Conservation (phyloP, 1,139 yeast genomes). For the Martiniozyma asiatica region DNA sequence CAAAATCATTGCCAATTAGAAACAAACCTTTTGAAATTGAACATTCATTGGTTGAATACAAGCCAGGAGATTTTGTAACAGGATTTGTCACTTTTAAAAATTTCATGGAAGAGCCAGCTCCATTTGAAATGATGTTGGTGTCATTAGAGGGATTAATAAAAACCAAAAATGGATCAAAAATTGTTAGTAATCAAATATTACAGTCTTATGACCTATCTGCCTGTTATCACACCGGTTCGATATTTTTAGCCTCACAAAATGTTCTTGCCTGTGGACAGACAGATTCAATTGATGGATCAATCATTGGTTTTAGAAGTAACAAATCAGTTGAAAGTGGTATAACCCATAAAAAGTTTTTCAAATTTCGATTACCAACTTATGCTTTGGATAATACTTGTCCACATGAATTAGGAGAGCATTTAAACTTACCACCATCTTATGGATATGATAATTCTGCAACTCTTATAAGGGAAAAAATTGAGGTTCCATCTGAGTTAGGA, state of each 20-base stretch:
- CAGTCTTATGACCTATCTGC: constrained; percentile 32
- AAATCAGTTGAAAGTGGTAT: constrained; percentile 38
- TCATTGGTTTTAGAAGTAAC: constrained; percentile 40
- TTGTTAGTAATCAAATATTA: constrained; percentile 22
- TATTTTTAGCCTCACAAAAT: constrained; percentile 12
- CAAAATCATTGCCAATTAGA: constrained; percentile 25
- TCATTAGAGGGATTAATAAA: constrained; percentile 38
- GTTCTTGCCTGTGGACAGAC: too few relatives aligned
- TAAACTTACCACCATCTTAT: constrained; percentile 45
- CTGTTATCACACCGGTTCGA: constrained; percentile 27
- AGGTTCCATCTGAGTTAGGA: constrained; percentile 21
- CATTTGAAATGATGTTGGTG: constrained; percentile 47
- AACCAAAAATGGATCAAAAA: constrained; percentile 7
- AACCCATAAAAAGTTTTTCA: constrained; percentile 50
- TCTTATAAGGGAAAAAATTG: constrained; percentile 13
- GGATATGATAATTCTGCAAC: constrained; percentile 31
- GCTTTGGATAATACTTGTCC: constrained; percentile 46
- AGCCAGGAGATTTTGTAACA: constrained; percentile 43
- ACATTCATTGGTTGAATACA: constrained; percentile 31
- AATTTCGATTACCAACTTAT: constrained; percentile 47
- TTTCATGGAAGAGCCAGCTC: constrained; percentile 27
- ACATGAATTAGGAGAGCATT: constrained; percentile 39
- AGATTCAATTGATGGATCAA: constrained; percentile 37
- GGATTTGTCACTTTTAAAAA: constrained; percentile 42
- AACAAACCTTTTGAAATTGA: constrained; percentile 23